A percentile compares a stretch with the other conserved stretches of the same genome.
Conservation (phyloP, 345 rosid species). For the Pugionium dolabratum region DNA sequence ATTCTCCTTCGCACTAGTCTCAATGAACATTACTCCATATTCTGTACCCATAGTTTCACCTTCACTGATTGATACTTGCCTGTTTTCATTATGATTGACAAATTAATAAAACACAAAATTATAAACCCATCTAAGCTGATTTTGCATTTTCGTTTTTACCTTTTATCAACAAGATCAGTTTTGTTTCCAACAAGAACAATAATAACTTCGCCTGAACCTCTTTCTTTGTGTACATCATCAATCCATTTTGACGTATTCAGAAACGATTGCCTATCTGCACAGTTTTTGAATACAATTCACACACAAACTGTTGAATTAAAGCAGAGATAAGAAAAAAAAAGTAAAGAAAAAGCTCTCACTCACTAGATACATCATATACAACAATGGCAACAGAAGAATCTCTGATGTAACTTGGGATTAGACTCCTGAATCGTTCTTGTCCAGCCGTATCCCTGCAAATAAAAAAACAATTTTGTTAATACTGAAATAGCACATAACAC, state of each 20-base stretch:
- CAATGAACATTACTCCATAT: slow-evolving; percentile 81
- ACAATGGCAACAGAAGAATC: slow-evolving; percentile 95
- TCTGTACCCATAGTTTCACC: slow-evolving; percentile 83
- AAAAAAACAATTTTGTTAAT: background rate
- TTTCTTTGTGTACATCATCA: slow-evolving; percentile 82
- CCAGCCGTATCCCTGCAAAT: slow-evolving; percentile 88
- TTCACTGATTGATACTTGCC: slow-evolving; percentile 90
- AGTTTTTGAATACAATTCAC: background rate
- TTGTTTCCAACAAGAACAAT: slow-evolving; percentile 93
- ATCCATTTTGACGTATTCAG: slow-evolving; percentile 85
- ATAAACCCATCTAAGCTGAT: background rate
- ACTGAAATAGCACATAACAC: background rate
- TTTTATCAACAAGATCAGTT: slow-evolving; percentile 85
- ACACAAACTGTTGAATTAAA: background rate
- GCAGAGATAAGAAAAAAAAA: background rate
- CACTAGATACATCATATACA: slow-evolving; percentile 87
- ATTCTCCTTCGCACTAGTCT: slow-evolving; percentile 94
- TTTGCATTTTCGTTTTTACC: slow-evolving; percentile 35
- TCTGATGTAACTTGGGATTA: slow-evolving; percentile 61
- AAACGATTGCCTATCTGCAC: slow-evolving; percentile 78
- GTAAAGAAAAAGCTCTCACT: slow-evolving; percentile 33
- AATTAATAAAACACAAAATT: background rate
- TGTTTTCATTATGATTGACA: slow-evolving; percentile 31
- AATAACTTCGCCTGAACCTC: slow-evolving; percentile 72
- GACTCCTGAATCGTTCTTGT: slow-evolving; percentile 67